Percentiles rank a stretch among this genome's conserved stretches.
Evolutionary conservation across 1,139 yeast species (phyloP).

Genomic region (Taphrina communis): DNA sequence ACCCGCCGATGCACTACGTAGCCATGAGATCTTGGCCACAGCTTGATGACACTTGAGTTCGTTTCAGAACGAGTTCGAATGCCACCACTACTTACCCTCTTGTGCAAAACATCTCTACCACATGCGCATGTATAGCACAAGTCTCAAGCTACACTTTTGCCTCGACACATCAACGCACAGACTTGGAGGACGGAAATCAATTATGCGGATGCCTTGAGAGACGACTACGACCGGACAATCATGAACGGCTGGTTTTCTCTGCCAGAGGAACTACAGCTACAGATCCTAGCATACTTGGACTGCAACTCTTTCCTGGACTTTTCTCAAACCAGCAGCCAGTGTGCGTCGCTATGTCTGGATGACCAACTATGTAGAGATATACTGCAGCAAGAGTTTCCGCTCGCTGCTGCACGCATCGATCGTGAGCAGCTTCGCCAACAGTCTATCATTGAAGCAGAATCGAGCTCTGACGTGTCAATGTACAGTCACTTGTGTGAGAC

Average conservation of each 20-base stretch:
- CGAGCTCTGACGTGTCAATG: neutral
- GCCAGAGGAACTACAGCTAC: conserved; percentile 20
- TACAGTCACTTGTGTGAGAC: neutral
- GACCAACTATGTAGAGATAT: conserved; percentile 1
- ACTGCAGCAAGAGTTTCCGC: conserved; percentile 1
- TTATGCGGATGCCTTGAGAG: neutral
- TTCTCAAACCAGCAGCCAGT: neutral
- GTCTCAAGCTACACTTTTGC: too few species aligned
- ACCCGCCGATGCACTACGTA: too few species aligned
- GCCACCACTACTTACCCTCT: too few species aligned
- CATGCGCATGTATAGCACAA: too few species aligned
- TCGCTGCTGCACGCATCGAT: conserved; percentile 16
- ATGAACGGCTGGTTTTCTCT: conserved; percentile 9
- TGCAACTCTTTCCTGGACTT: neutral
- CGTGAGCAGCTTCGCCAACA: neutral
- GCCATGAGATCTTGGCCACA: too few species aligned
- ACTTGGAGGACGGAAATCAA: too few species aligned
- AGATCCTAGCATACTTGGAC: conserved; percentile 14
- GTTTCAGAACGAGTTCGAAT: too few species aligned
- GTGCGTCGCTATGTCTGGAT: neutral
- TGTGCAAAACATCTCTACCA: too few species aligned
- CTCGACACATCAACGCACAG: too few species aligned
- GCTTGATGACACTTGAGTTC: too few species aligned
- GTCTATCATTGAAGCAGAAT: neutral
- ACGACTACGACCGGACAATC: neutral